phyloP scores from a whole-genome alignment of 2,329 filamentous ascomycete species.

The Nothophoma quercina region DNA sequence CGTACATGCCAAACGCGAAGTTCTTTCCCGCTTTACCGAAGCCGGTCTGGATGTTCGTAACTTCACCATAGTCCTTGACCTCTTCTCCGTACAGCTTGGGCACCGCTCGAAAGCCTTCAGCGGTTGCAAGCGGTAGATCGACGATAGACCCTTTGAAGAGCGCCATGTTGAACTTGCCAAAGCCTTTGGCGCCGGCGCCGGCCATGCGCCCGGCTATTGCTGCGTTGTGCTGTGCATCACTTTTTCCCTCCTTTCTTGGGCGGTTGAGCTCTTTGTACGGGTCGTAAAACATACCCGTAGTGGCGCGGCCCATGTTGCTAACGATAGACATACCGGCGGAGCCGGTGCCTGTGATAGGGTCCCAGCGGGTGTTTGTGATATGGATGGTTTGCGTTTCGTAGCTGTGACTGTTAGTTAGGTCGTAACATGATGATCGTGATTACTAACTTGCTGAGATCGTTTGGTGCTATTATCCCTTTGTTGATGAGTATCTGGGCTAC shows the following conservation, averaged over 20 bases:
- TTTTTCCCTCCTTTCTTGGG: constrained; percentile 3
- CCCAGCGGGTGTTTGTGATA: constrained; percentile 55
- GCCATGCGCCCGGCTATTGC: constrained; percentile 22
- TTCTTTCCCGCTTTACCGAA: constrained; percentile 42
- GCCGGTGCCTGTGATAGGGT: constrained; percentile 71
- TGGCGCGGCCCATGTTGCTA: constrained; percentile 63
- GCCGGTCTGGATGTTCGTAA: constrained; percentile 48
- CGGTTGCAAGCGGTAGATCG: constrained; percentile 48
- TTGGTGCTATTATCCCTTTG: constrained; percentile 21
- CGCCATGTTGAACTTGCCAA: constrained; percentile 29
- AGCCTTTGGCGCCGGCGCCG: constrained; percentile 20
- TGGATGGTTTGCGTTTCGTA: constrained; percentile 31
- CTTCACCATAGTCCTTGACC: constrained; percentile 40
- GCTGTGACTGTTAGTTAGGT: constrained; percentile 7
- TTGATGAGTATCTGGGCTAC: constrained; percentile 34
- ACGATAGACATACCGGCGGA: constrained; percentile 65
- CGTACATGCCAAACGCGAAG: constrained; percentile 42
- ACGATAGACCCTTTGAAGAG: constrained; percentile 38
- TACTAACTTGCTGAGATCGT: constrained; percentile 29
- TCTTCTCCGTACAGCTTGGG: constrained; percentile 51
- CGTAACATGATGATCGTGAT: not conserved
- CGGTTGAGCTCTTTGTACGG: constrained; percentile 21
- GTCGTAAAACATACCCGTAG: constrained; percentile 62
- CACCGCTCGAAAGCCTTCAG: constrained; percentile 47
- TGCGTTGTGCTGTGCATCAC: constrained; percentile 1